These are phyloP conservation scores for Pisolithus albus DNA, from an alignment of 768 basidiomycete genomes.

Conservation along the genomic window DNA sequence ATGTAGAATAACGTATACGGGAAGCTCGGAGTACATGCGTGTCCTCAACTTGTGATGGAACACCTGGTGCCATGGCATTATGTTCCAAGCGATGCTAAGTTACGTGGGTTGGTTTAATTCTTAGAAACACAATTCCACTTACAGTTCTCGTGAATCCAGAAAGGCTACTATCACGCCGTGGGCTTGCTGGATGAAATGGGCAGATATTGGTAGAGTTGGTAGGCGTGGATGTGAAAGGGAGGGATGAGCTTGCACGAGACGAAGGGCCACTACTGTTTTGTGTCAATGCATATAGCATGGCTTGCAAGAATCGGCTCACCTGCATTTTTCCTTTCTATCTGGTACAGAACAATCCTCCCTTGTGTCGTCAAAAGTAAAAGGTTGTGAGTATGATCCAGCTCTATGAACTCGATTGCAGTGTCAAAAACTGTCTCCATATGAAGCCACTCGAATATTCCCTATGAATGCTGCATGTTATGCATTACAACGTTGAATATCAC, in stretches of 20 bases:
- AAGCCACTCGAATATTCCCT: background rate
- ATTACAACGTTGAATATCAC: background rate
- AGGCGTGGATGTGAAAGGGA: no score
- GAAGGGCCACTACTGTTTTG: background rate
- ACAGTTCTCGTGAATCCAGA: slow-evolving; percentile 1
- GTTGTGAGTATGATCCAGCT: background rate
- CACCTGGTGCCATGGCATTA: background rate
- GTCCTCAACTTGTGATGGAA: background rate
- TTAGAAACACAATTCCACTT: no score
- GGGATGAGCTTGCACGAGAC: no score
- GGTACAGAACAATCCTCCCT: background rate
- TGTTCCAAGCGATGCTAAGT: slow-evolving; percentile 1
- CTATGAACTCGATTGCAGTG: background rate
- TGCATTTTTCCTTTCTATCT: background rate
- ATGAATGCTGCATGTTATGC: no score
- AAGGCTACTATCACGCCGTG: background rate
- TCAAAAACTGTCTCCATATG: background rate
- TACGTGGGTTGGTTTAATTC: no score
- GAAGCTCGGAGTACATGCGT: background rate
- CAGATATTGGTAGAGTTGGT: no score
- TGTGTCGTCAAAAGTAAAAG: background rate
- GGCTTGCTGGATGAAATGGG: no score
- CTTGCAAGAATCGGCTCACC: background rate
- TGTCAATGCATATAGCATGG: no score
- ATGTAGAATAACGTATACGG: background rate